Base-by-base conservation (phyloP, 768 basidiomycete genomes). In the Auricularia sp. region DNA sequence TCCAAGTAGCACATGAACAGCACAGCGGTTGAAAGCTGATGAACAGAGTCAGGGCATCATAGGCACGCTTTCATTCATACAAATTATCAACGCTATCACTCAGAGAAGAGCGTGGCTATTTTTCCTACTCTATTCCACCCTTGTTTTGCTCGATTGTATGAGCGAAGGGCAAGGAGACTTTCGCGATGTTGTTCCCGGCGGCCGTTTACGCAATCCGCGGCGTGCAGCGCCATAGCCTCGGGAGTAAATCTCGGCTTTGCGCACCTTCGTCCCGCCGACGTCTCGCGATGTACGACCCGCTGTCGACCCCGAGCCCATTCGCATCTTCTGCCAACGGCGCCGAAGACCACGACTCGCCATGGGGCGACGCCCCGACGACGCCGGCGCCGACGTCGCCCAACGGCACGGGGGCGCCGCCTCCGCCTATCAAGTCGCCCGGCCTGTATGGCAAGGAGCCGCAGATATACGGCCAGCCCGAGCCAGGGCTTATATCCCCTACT, bases 401-500 rank as follows among this genome's bases (percentile, higher is more conserved):
- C 51, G 53, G 56, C 34, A 36, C 29, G 34, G 23, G 29, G 10
- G 29, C 56, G 14, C 29, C 56, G 14, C 34, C 56, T 23, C 21
- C 80, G 3, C 82, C 83, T 33, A 36, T 44, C 10, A 47, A 29
- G 12, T 64, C 81, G 8, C 79, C 80, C 29, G 86, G 86, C 16
- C 72, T 84, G 8, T 91, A 88, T 67, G 90, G 90, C 61, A 87
- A 84, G 71, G 88, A 90, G 69, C 88, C 91, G 0, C 87, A 88
- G 74, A 91, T 93, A 66, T 93, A 93, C 67, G 91, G 91, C 3
- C 88, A 90, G 72, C 90, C 91, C 0, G 88, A 89, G 62, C 83
- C 87, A 51, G 91, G 92, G 2, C 82, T 93, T 35, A 85, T 93
- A 63, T 91, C 91, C 29, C 91, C 91, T 11, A 76, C 82, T 64